Evolutionary conservation across 2,329 filamentous ascomycete genomes (phyloP).

Genomic region (Trichophyton benhamiae): DNA sequence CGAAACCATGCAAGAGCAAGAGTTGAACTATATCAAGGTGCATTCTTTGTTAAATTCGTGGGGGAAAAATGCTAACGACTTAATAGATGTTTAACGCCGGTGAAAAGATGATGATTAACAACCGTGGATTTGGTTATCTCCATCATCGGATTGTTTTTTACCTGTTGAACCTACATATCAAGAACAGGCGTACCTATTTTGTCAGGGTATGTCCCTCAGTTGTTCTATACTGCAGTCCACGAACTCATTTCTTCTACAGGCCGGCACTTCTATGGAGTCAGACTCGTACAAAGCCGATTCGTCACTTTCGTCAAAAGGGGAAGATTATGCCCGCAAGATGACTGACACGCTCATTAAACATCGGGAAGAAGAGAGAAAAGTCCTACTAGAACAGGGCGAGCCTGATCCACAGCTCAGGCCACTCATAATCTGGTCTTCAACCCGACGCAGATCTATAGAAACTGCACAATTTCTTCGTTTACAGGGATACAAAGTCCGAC

Average conservation of each 20-base stretch:
- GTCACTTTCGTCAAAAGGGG: slow-evolving; percentile 65
- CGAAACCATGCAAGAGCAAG: slow-evolving; percentile 87
- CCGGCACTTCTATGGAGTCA: slow-evolving; percentile 74
- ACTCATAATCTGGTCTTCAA: slow-evolving; percentile 89
- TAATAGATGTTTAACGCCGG: slow-evolving; percentile 86
- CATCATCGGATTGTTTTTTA: slow-evolving; percentile 98
- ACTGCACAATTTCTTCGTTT: slow-evolving; percentile 72
- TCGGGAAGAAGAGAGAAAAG: slow-evolving; percentile 66
- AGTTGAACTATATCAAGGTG: slow-evolving; percentile 87
- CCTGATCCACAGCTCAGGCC: slow-evolving; percentile 59
- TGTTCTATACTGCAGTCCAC: neutral
- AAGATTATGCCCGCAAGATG: slow-evolving; percentile 74
- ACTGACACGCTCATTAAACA: slow-evolving; percentile 70
- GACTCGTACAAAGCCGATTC: slow-evolving; percentile 89
- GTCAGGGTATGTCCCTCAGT: slow-evolving; percentile 44
- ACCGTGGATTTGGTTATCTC: slow-evolving; percentile 90
- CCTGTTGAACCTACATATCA: slow-evolving; percentile 93
- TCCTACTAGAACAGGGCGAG: slow-evolving; percentile 56
- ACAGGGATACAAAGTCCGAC: slow-evolving; percentile 71
- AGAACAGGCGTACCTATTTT: slow-evolving; percentile 86
- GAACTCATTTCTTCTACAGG: slow-evolving; percentile 26
- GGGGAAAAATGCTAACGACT: neutral
- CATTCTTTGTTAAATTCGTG: neutral
- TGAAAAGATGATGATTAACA: slow-evolving; percentile 86
- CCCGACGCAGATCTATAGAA: slow-evolving; percentile 75